Evolutionary conservation across 2,329 filamentous ascomycete species (phyloP), one percentile per base, ranked within the genome.

Genomic region (Stemphylium vesicarium): DNA sequence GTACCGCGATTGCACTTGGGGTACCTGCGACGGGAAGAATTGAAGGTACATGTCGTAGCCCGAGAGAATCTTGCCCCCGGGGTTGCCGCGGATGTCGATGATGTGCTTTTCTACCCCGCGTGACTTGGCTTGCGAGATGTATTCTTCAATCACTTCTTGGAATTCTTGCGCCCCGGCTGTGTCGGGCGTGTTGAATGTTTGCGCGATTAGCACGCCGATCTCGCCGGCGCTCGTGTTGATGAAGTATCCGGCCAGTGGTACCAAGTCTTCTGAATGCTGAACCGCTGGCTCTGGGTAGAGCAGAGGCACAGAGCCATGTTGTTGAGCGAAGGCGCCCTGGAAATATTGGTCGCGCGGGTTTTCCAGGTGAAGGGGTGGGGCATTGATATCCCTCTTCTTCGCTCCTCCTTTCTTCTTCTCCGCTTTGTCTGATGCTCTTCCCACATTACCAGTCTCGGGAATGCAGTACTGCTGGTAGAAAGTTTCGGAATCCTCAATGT

Each of bases 51-150:
- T 65, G 52, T 80, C 77, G 60, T 76, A 77, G 33, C 74, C 77
- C 0, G 72, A 66, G 4, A 75, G 50, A 7, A 77, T 66, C 16
- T 68, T 72, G 12, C 88, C 88, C 18, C 88, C 88, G 0, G 77
- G 77, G 62, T 90, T 91, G 9, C 76, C 78, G 4, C 83, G 81
- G 5, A 90, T 64, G 62, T 90, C 88, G 57, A 90, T 83, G 41
- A 90, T 78, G 6, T 89, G 76, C 64, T 84, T 86, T 20, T 76
- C 81, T 61, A 85, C 84, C 1, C 79, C 78, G 4, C 77, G 76
- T 0, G 70, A 62, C 43, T 81, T 77, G n/a, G 80, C 78, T 22
- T 78, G 70, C 0, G 75, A 70, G 12, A 87, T 75, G 63, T 86
- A 82, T 0, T 70, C 33, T 24, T 78, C 62, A 4, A 80, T 64